Evolutionary conservation across 495 filamentous ascomycete species (phyloP), one percentile per base, ranked within the genome.

Genomic region (Aspergillus indologenus): DNA sequence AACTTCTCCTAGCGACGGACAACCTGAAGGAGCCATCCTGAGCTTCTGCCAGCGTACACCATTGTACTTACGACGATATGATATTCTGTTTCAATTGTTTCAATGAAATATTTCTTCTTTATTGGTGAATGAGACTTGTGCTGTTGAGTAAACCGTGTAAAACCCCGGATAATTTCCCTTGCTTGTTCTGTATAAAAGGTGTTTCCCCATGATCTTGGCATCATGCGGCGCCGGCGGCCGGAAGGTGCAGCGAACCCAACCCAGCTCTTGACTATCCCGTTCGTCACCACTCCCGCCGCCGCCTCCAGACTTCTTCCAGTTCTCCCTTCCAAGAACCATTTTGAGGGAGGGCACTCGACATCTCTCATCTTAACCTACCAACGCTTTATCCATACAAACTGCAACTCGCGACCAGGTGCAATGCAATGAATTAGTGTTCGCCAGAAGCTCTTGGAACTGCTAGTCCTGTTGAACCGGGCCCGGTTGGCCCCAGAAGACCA

Each of bases 11-110:
- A 96, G 91, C 89, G 8, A 96, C 91, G 61, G 90, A 93, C 62
- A 91, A 88, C 65, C 73, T 95, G 43, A 87, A 92, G 65, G 89
- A 94, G 15, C 90, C 91, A 1, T 81, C 81, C 5, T 57, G 44
- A 54, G 26, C 20, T 17, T 29, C 42, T 17, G 12, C 43, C 7
- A 7, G 45, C 15, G 18, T 47, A 21, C 3, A 29, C 26, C 9
- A 9, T 22, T 3, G 45, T 47, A 21, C 22, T 47, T 21, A 47
- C 49, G 49, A 34, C 1, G 49, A 52, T 17, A 34, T 52, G 22
- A 52, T 52, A 2, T 34, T n/a, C 11, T 14, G 2, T 40, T 40
- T 40, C 34, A 23, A 22, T 48, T 22, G 3, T 48, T 48, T 12
- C 23, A 23, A 46, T 7, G 45, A 19, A 7, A 9, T 14, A 48